Base-by-base conservation (phyloP, 345 rosid genomes). In the Garcia nutans region DNA sequence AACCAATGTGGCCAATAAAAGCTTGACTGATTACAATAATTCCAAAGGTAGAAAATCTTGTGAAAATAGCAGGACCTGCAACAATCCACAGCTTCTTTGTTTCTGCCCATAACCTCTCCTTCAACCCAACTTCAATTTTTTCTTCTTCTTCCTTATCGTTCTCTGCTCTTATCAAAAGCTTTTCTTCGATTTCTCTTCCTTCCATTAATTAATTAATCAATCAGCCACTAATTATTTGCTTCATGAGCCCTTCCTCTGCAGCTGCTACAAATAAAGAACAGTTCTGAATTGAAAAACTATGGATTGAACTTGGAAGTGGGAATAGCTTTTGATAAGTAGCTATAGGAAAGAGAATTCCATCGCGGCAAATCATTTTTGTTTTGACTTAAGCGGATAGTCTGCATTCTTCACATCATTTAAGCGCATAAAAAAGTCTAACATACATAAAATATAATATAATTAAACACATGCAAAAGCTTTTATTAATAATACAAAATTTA, bases 1-100 rank as follows among this genome's bases (percentile, higher is more conserved):
- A 33, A 33, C 98, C 92, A 72, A 91, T 81, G 71, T 90, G 98
- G 0, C 98, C 98, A 10, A 90, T 73, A 63, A 89, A 93, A 3
- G 90, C 93, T 75, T 89, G 96, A 62, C 80, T 91, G 74, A 91
- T 74, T 2, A 91, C 68, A 33, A 76, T 76, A 11, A 86, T 75
- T 10, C 94, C 97, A 3, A 86, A 90, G 15, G 92, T 86, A 3
- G 97, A 90, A 68, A 90, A 82, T 66, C 89, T 82, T 0, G 93
- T 87, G 83, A 93, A 90, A 73, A 89, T 90, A 8, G 97, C 97
- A 16, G 97, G 98, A 0, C 79, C 97, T 5, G 94, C 94, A 1
- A 93, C 88, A 15, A 72, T 54, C 98, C 97, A 91, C 60, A 89
- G 72, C 88, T 84, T 90, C 85, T 90, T 93, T 3, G 58, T 72